These are phyloP conservation scores for Dendrobium nobile DNA, from an alignment of 106 monocot genomes.

Conservation along the genomic window DNA sequence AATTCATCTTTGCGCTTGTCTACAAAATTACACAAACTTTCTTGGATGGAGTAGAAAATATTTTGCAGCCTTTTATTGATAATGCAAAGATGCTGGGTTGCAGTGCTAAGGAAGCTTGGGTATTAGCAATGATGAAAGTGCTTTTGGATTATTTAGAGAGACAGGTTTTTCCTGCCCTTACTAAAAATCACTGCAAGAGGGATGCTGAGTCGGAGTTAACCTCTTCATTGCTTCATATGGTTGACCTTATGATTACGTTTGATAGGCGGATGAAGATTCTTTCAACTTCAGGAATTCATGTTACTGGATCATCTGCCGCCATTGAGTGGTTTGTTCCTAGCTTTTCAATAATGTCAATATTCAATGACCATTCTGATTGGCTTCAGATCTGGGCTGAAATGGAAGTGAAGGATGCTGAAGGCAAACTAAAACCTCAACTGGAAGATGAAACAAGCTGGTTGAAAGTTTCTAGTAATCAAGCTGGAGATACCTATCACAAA, in stretches of 20 bases:
- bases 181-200: conserved; percentile 10
- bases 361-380: conserved; percentile 47
- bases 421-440: conserved; percentile 40
- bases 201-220: conserved; percentile 22
- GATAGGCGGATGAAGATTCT: conserved; percentile 60
- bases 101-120: conserved; percentile 79
- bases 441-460: conserved; percentile 50
- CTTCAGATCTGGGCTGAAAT: conserved; percentile 62
- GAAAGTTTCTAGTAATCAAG: conserved; percentile 13
- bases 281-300: conserved; percentile 29
- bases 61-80: conserved; percentile 81
- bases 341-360: conserved; percentile 38
- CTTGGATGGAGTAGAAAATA: conserved; percentile 50
- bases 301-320: conserved; percentile 11
- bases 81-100: conserved; percentile 44
- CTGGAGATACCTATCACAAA: conserved; percentile 1
- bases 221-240: conserved; percentile 48
- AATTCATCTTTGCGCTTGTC: conserved; percentile 73
- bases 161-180: conserved; percentile 42
- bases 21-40: conserved; percentile 59
- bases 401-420: conserved; percentile 47
- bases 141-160: conserved; percentile 41
- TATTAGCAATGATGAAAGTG: conserved; percentile 52
- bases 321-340: conserved; percentile 20
- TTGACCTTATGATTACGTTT: conserved; percentile 62